A percentile compares a stretch with the other conserved stretches of the same genome.
Evolutionary conservation across 305 asterid species (phyloP).

Genomic region (Fraxinus floribunda): DNA sequence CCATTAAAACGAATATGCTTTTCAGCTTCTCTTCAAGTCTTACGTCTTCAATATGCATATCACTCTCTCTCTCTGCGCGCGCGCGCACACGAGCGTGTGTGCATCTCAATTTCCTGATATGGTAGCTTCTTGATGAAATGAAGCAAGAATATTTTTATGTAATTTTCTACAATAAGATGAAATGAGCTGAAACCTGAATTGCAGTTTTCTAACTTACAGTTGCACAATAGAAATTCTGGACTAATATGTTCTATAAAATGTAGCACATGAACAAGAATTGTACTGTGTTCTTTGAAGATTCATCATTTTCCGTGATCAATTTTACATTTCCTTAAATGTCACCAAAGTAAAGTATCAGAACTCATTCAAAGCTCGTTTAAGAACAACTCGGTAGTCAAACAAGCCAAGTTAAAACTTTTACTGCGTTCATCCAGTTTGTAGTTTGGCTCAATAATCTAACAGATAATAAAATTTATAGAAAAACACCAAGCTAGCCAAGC

Average conservation of each 20-base stretch:
- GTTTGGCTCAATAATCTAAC: not conserved
- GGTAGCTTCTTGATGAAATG: slow-evolving; percentile 6
- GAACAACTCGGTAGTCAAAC: not conserved
- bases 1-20: not conserved
- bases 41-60: not conserved
- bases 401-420: not conserved
- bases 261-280: not conserved
- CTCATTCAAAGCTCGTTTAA: not conserved
- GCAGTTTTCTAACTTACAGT: not conserved
- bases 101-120: not conserved
- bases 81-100: no score
- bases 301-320: not conserved
- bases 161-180: not conserved
- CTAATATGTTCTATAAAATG: not conserved
- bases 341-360: not conserved
- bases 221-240: not conserved
- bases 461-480: not conserved
- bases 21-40: not conserved
- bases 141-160: not conserved
- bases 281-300: not conserved
- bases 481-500: not conserved
- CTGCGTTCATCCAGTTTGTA: not conserved
- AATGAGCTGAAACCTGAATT: not conserved
- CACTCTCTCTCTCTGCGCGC: not conserved
- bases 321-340: not conserved